Conservation (phyloP, 306 rosid species). For the Malus sylvestris region DNA sequence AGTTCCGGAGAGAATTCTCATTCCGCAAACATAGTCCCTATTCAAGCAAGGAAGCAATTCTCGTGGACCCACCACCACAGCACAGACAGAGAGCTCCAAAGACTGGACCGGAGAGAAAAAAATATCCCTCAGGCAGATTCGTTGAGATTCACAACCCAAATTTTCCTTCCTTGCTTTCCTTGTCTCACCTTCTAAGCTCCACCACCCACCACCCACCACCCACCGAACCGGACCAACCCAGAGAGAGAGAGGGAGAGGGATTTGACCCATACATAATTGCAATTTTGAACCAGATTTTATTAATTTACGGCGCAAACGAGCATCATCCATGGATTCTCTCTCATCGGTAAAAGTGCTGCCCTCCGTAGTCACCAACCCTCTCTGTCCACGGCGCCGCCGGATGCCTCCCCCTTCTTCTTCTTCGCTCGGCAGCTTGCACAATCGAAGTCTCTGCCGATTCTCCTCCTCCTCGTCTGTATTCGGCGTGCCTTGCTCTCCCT, state of each 20-base stretch:
- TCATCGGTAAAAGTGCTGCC: conserved; percentile 53
- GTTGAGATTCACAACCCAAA: conserved; percentile 1
- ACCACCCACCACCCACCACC: neutral
- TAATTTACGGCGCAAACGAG: neutral
- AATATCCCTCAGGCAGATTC: neutral
- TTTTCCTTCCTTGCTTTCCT: conserved; percentile 16
- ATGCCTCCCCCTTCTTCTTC: conserved; percentile 9
- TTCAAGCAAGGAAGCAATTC: neutral
- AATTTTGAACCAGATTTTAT: neutral
- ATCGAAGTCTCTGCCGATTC: conserved; percentile 13
- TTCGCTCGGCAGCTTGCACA: conserved; percentile 8
- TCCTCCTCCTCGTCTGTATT: conserved; percentile 9
- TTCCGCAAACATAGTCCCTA: neutral
- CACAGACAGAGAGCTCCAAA: neutral
- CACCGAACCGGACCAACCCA: neutral
- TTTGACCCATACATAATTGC: neutral
- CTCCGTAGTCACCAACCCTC: conserved; percentile 40
- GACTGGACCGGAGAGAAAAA: neutral
- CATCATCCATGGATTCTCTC: conserved; percentile 65
- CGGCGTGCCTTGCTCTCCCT: conserved; percentile 2
- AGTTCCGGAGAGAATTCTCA: too few species aligned
- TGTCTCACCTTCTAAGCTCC: conserved; percentile 14
- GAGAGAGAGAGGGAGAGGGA: neutral
- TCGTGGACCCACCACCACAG: conserved; percentile 5
- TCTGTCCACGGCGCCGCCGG: conserved; percentile 30